Evolutionary conservation across 1,284 basidiomycete genomes (phyloP).

Genomic region (Neolentinus lepideus): DNA sequence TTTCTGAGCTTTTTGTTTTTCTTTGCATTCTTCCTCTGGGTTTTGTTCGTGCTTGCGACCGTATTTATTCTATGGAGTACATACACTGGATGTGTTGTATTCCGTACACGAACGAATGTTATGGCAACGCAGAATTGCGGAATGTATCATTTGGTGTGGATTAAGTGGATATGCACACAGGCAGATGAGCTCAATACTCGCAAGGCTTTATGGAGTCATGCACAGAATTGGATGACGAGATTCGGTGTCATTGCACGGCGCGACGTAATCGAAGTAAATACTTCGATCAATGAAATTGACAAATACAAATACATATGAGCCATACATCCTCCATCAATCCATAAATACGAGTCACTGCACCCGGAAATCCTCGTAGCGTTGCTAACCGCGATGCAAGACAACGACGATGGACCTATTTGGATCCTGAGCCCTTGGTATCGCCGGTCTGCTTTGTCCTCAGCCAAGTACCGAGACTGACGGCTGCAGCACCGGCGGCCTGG

Average conservation of each 20-base stretch:
- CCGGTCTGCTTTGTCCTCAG: slow-evolving; percentile 36
- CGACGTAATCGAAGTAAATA: neutral
- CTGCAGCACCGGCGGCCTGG: slow-evolving; percentile 70
- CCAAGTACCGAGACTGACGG: slow-evolving; percentile 57
- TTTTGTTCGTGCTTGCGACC: neutral
- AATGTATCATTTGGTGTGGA: neutral
- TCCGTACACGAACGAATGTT: neutral
- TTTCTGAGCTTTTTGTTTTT: neutral
- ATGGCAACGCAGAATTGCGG: neutral
- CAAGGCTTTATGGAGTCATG: too few species aligned
- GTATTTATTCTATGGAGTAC: neutral
- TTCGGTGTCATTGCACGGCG: neutral
- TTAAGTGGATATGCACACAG: neutral
- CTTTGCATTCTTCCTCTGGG: neutral
- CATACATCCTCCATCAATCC: neutral
- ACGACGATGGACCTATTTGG: neutral
- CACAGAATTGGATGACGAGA: too few species aligned
- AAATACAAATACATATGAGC: neutral
- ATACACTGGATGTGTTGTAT: neutral
- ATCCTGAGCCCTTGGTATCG: neutral
- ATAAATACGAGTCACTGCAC: too few species aligned
- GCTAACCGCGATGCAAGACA: too few species aligned
- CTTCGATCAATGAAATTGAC: neutral
- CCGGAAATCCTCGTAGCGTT: too few species aligned
- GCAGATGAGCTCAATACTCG: too few species aligned